Percentiles rank a stretch among this genome's conserved stretches.
Evolutionary conservation across 129 eudicot genomes (phyloP).

Genomic region (Chrysanthemum lavandulifolium): DNA sequence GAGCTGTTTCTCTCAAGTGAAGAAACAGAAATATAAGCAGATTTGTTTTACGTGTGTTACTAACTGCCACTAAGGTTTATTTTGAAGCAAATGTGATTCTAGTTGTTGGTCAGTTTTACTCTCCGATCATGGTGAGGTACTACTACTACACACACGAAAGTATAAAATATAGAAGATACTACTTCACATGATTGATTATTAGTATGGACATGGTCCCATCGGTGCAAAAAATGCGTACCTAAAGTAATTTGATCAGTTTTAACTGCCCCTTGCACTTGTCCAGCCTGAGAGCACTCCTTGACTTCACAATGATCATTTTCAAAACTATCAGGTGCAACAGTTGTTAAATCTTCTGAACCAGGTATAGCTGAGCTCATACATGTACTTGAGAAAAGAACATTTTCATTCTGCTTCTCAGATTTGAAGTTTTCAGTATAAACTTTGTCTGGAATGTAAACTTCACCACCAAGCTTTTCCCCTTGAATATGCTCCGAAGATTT

Average conservation of each 20-base stretch:
- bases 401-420: conserved; percentile 27
- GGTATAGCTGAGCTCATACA: conserved; percentile 30
- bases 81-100: too few relatives aligned
- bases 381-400: conserved; percentile 18
- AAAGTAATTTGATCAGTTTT: conserved; percentile 31
- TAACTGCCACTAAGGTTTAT: too few relatives aligned
- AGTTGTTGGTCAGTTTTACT: too few relatives aligned
- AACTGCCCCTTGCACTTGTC: conserved; percentile 31
- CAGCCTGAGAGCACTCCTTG: conserved; percentile 19
- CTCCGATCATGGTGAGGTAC: too few relatives aligned
- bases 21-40: too few relatives aligned
- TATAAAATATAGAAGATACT: not conserved
- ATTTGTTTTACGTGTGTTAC: too few relatives aligned
- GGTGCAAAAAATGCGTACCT: conserved; percentile 17
- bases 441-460: conserved; percentile 17
- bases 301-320: conserved; percentile 48
- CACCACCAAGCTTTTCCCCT: conserved; percentile 22
- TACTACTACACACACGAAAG: too few relatives aligned
- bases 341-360: conserved; percentile 33
- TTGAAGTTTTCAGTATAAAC: conserved; percentile 27
- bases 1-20: too few relatives aligned
- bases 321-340: conserved; percentile 67
- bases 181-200: conserved; percentile 20
- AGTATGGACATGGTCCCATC: conserved; percentile 9
- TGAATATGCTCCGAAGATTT: conserved; percentile 24